Evolutionary conservation across 768 basidiomycete species (phyloP).

Genomic region (Tubosaeta sp.): DNA sequence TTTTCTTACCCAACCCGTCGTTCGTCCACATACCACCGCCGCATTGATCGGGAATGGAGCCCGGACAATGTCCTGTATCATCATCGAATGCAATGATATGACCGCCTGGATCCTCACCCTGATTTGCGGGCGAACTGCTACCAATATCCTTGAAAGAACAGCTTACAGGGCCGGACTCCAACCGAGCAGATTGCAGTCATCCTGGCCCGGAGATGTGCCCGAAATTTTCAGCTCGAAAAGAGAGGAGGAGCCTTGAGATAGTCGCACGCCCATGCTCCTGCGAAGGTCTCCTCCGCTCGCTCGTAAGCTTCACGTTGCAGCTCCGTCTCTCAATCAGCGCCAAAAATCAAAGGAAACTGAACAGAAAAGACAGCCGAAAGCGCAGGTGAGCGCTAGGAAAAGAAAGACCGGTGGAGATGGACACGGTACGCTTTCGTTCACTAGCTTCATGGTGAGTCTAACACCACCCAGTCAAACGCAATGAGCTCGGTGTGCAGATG

Average conservation of each 20-base stretch:
- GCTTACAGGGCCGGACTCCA: no score
- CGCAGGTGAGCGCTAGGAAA: not conserved
- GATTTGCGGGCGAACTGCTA: not conserved
- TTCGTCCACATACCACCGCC: no score
- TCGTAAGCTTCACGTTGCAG: conserved; percentile 13
- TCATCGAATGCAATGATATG: no score
- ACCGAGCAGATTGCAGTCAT: no score
- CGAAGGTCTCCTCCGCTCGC: conserved; percentile 12
- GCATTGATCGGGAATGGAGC: no score
- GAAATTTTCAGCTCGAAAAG: no score
- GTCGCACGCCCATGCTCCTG: conserved; percentile 20
- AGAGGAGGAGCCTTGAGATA: no score
- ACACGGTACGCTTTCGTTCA: not conserved
- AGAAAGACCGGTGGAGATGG: not conserved
- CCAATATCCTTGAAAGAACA: not conserved
- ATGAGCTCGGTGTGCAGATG: conserved; percentile 91
- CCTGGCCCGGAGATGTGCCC: no score
- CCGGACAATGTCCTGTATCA: no score
- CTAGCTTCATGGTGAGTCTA: not conserved
- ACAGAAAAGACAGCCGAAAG: not conserved
- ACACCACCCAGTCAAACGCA: conserved; percentile 54
- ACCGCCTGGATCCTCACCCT: conserved; percentile 7
- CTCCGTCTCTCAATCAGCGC: conserved; percentile 11
- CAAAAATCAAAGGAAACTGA: conserved; percentile 8
- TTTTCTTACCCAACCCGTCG: no score